These are phyloP conservation scores for Aureobasidium sp. DNA, from an alignment of 2,329 filamentous ascomycete genomes.

Conservation along the genomic window DNA sequence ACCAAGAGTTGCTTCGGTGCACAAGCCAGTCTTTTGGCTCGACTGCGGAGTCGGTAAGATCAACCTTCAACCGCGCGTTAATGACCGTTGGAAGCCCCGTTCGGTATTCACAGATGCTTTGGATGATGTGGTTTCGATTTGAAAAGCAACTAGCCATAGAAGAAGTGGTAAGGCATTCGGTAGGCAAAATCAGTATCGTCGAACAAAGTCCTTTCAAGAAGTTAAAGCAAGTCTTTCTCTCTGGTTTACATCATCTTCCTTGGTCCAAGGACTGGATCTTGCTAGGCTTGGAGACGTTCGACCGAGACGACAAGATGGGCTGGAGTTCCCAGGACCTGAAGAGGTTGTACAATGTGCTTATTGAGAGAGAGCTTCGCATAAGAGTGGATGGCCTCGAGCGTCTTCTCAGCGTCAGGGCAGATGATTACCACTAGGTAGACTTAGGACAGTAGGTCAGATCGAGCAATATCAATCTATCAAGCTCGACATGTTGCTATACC, in stretches of 20 bases:
- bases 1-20: slow-evolving; percentile 43
- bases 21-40: slow-evolving; percentile 22
- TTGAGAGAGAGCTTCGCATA: slow-evolving; percentile 54
- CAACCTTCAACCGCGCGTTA: slow-evolving; percentile 40
- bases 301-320: slow-evolving; percentile 18
- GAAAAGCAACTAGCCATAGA: slow-evolving; percentile 16
- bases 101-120: slow-evolving; percentile 23
- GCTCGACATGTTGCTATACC: background rate
- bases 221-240: slow-evolving; percentile 19
- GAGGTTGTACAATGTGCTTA: slow-evolving; percentile 47
- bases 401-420: background rate
- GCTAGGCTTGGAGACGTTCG: slow-evolving; percentile 44
- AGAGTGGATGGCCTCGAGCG: slow-evolving; percentile 14
- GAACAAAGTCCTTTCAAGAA: background rate
- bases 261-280: slow-evolving; percentile 56
- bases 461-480: background rate
- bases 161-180: background rate
- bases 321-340: slow-evolving; percentile 42
- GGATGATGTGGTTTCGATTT: slow-evolving; percentile 24
- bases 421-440: background rate
- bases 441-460: background rate
- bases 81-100: slow-evolving; percentile 27
- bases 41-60: slow-evolving; percentile 28
- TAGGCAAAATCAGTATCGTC: background rate
- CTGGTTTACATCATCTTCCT: slow-evolving; percentile 46